Evolutionary conservation across 306 rosid genomes (phyloP), one percentile per base, ranked within the genome.

Genomic region (Elaeagnus macrophylla): DNA sequence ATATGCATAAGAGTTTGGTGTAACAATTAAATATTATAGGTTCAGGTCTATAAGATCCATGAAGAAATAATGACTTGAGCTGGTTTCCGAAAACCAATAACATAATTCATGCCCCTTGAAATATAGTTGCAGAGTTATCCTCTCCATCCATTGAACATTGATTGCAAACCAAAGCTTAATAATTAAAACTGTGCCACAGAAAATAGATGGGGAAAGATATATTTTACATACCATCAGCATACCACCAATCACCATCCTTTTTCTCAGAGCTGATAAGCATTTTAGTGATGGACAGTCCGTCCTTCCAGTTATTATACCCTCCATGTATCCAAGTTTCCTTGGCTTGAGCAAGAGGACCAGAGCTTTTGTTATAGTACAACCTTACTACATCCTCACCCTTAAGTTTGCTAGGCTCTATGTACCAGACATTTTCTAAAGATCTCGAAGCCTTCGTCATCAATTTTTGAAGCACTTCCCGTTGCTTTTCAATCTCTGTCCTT

Each of bases 261-360:
- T 43, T 52, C 62, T 61, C 82, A 71, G 82, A 78, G 49, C 69
- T 72, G 57, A 66, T 72, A 50, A 91, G 89, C 79, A 42, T 79
- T 66, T 69, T 76, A 73, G 66, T 67, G 65, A 84, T 71, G 63
- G 81, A 71, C 60, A 84, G 66, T 56, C 96, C 99, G 48, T 57
- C 75, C 36, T 10, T 80, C 99, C 99, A 91, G 71, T 72, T 72
- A 67, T 91, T 73, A 70, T 82, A 75, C 57, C 99, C 96, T 38
- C 95, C 94, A 56, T 87, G 99, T 75, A 91, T 70, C 99, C 99
- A 91, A 66, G 87, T 59, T 73, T 84, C 95, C 54, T 69, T 64
- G 35, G 88, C 75, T 62, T 73, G 51, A 65, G 76, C 80, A 74
- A 91, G 96, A 59, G 95, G 89, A 67, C 99, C 93, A 35, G 95